Conservation (phyloP, 257 asterid genomes). For the Pogostemon cablin region DNA sequence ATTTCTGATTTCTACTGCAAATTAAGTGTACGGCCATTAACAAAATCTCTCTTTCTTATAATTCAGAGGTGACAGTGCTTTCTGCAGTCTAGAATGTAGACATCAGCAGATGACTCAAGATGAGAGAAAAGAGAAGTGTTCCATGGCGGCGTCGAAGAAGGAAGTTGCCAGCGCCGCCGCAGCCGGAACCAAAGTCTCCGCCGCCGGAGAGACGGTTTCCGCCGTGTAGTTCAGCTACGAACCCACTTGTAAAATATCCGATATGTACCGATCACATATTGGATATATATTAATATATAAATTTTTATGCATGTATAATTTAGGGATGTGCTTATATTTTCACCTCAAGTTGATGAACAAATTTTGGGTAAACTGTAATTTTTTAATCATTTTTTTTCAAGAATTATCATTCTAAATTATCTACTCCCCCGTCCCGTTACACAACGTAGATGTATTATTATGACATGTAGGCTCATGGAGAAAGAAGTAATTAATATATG, state of each 20-base stretch:
- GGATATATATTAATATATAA: neutral
- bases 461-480: no score
- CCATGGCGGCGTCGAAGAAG: slow-evolving; percentile 47
- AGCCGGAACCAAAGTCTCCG: slow-evolving; percentile 40
- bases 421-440: no score
- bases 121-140: slow-evolving; percentile 67
- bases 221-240: slow-evolving; percentile 39
- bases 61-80: slow-evolving; percentile 85
- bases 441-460: no score
- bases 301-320: slow-evolving; percentile 29
- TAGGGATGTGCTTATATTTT: slow-evolving; percentile 29
- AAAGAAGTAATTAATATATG: no score
- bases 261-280: slow-evolving; percentile 20
- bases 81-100: slow-evolving; percentile 87
- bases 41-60: neutral
- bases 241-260: neutral
- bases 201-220: slow-evolving; percentile 52
- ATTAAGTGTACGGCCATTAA: no score
- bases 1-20: neutral
- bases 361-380: slow-evolving; percentile 32
- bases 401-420: no score
- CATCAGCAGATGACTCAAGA: slow-evolving; percentile 75
- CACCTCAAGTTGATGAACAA: slow-evolving; percentile 35
- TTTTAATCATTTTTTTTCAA: neutral
- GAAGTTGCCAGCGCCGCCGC: slow-evolving; percentile 35